These are phyloP conservation scores for Colletotrichum sp. DNA, from an alignment of 2,329 filamentous ascomycete genomes.

Conservation along the genomic window DNA sequence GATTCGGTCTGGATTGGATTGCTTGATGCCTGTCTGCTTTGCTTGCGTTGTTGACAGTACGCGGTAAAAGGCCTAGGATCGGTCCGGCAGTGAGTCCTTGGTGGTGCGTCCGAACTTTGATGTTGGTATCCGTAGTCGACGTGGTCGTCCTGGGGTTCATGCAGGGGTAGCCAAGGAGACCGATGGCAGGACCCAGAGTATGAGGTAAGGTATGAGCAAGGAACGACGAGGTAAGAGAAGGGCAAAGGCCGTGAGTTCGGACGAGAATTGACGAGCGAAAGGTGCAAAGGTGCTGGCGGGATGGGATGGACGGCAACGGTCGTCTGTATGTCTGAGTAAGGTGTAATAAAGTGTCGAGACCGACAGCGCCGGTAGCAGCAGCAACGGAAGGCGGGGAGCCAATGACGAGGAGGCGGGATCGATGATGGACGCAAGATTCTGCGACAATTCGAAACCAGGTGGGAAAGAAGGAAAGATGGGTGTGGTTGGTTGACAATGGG, in stretches of 20 bases:
- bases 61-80: neutral
- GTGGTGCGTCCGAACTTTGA: neutral
- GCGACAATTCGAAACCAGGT: neutral
- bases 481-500: neutral
- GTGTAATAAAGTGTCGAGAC: neutral
- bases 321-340: neutral
- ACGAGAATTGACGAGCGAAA: constrained; percentile 7
- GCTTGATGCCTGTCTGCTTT: constrained; percentile 1
- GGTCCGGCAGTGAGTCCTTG: neutral
- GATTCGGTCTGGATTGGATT: neutral
- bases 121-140: neutral
- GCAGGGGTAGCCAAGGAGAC: constrained; percentile 15
- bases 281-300: neutral
- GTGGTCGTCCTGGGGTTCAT: constrained; percentile 7
- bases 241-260: constrained; percentile 5
- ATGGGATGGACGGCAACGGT: neutral
- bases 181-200: constrained; percentile 17
- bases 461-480: constrained; percentile 1
- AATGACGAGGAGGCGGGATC: neutral
- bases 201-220: constrained; percentile 16
- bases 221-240: neutral
- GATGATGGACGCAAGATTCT: neutral
- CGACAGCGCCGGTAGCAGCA: neutral
- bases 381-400: neutral
- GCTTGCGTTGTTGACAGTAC: neutral